Conservation (phyloP, 768 basidiomycete species). For the Leccinum subgranulosum region DNA sequence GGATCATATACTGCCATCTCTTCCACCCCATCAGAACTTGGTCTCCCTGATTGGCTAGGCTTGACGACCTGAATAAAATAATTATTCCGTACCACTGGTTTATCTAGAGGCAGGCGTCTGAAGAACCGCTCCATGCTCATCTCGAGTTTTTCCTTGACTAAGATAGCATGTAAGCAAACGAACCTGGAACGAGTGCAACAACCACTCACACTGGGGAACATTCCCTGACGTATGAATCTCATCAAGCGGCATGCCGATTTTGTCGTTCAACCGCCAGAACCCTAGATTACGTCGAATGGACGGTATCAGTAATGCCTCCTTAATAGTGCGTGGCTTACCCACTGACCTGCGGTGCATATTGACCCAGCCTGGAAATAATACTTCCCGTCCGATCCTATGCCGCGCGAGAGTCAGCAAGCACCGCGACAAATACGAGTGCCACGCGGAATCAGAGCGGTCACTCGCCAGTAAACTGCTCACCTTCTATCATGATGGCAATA, state of each 20-base stretch:
- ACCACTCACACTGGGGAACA: constrained; percentile 65
- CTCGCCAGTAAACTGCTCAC: constrained; percentile 30
- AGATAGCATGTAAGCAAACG: constrained; percentile 4
- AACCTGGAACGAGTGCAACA: not conserved
- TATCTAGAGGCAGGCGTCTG: constrained; percentile 59
- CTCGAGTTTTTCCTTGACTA: constrained; percentile 62
- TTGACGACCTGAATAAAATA: constrained; percentile 48
- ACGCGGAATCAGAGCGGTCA: constrained; percentile 5
- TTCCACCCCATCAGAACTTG: constrained; percentile 2
- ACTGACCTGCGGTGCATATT: constrained; percentile 59
- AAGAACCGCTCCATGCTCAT: constrained; percentile 69
- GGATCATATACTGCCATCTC: constrained; percentile 38
- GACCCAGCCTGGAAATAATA: constrained; percentile 77
- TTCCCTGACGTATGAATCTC: constrained; percentile 69
- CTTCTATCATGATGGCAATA: constrained; percentile 59
- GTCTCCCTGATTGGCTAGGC: constrained; percentile 3
- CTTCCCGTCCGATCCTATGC: constrained; percentile 57
- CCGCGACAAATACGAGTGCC: constrained; percentile 11
- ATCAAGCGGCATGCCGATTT: constrained; percentile 68
- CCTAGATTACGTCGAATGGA: constrained; percentile 38
- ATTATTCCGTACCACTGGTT: constrained; percentile 71
- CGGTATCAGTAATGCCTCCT: not conserved
- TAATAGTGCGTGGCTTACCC: not conserved
- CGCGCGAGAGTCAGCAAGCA: constrained; percentile 18
- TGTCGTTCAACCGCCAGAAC: constrained; percentile 74